Percentiles rank a stretch among this genome's conserved stretches.
These are phyloP conservation scores for Alternaria sp. DNA, from an alignment of 2,329 filamentous ascomycete species.

Conservation along the genomic window DNA sequence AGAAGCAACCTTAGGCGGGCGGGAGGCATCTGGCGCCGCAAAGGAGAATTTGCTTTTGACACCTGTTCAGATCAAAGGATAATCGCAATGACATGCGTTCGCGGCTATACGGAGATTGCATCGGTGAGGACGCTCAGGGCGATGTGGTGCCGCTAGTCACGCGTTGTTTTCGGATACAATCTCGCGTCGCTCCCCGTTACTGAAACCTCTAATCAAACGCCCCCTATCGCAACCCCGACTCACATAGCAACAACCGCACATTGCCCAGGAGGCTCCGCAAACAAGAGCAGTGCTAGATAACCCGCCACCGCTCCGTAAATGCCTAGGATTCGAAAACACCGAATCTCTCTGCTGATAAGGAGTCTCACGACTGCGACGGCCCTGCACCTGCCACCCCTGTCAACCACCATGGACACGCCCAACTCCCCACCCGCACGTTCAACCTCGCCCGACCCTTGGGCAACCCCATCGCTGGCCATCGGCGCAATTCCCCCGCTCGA, in stretches of 20 bases:
- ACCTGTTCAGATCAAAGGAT: neutral
- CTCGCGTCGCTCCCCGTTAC: constrained; percentile 27
- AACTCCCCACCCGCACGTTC: constrained; percentile 53
- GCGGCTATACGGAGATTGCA: constrained; percentile 12
- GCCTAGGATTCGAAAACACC: constrained; percentile 21
- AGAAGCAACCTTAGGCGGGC: constrained; percentile 3
- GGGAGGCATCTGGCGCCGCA: neutral
- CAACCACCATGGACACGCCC: constrained; percentile 37
- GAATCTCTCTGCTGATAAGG: constrained; percentile 18
- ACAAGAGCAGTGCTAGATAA: constrained; percentile 11
- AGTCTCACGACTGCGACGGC: constrained; percentile 19
- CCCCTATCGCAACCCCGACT: constrained; percentile 19
- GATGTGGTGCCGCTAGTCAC: constrained; percentile 28
- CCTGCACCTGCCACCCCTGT: constrained; percentile 18
- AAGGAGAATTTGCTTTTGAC: constrained; percentile 9
- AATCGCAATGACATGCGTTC: constrained; percentile 7
- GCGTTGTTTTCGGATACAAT: constrained; percentile 36
- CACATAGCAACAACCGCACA: constrained; percentile 34
- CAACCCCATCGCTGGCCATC: constrained; percentile 67
- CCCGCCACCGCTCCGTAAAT: constrained; percentile 12
- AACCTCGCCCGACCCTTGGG: constrained; percentile 68
- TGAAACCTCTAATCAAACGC: constrained; percentile 38
- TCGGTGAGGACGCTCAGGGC: constrained; percentile 9
- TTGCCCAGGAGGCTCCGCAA: constrained; percentile 26
- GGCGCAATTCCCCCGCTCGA: constrained; percentile 65